These are phyloP conservation scores for Leccinum broughii DNA, from an alignment of 768 basidiomycete species.

Conservation along the genomic window DNA sequence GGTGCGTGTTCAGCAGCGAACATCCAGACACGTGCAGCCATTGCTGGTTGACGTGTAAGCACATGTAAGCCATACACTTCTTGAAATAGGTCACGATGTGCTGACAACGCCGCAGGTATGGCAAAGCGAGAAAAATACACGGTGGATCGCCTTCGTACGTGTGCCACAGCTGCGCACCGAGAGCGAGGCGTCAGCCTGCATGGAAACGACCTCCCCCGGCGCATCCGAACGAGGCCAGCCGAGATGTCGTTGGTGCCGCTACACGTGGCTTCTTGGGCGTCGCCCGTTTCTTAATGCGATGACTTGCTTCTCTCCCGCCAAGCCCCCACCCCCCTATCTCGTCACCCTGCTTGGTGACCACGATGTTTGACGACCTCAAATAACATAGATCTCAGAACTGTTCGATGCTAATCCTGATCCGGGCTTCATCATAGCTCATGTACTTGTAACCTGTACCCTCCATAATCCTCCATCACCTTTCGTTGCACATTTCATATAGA, in stretches of 20 bases:
- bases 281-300: slow-evolving; percentile 15
- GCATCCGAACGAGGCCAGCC: slow-evolving; percentile 6
- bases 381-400: neutral
- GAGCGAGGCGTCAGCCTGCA: slow-evolving; percentile 18
- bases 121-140: slow-evolving; percentile 31
- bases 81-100: neutral
- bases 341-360: neutral
- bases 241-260: neutral
- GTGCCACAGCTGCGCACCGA: slow-evolving; percentile 27
- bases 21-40: slow-evolving; percentile 25
- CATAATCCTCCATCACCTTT: neutral
- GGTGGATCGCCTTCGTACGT: slow-evolving; percentile 34
- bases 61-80: slow-evolving; percentile 12
- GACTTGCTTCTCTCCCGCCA: neutral
- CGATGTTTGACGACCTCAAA: neutral
- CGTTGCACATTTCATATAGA: neutral
- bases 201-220: slow-evolving; percentile 24
- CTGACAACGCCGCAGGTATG: slow-evolving; percentile 22
- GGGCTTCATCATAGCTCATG: neutral
- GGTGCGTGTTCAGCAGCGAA: slow-evolving; percentile 32
- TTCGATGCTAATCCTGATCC: neutral
- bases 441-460: neutral
- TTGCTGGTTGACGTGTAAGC: slow-evolving; percentile 33
- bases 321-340: neutral
- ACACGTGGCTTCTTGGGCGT: slow-evolving; percentile 11